Evolutionary conservation across 768 basidiomycete genomes (phyloP).

Genomic region (Fistulinella prunicolor): DNA sequence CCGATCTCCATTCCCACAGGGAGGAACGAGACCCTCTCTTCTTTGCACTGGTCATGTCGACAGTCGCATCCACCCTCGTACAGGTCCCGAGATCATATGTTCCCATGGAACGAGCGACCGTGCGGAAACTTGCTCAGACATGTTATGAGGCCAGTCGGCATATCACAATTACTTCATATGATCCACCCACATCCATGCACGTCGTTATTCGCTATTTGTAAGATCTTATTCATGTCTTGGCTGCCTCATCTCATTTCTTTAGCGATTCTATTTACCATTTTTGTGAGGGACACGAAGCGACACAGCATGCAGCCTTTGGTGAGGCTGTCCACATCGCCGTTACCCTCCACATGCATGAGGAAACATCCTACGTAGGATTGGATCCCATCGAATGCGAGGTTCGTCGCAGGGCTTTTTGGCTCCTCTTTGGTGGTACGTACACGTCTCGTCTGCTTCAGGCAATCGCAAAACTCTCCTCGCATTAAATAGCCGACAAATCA

Average conservation of each 20-base stretch:
- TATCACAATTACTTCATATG: conserved; percentile 76
- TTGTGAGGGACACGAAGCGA: conserved; percentile 84
- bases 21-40: conserved; percentile 90
- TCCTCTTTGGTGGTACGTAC: conserved; percentile 77
- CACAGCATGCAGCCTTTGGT: conserved; percentile 83
- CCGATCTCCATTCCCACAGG: conserved; percentile 74
- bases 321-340: conserved; percentile 84
- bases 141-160: conserved; percentile 83
- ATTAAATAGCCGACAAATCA: conserved; percentile 81
- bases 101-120: conserved; percentile 80
- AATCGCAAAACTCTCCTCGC: background rate
- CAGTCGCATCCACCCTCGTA: conserved; percentile 81
- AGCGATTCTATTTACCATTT: conserved; percentile 87
- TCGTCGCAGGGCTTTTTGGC: conserved; percentile 83
- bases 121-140: conserved; percentile 78
- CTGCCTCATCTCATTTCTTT: conserved; percentile 8
- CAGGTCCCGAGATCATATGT: conserved; percentile 88
- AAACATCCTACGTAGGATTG: conserved; percentile 74
- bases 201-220: conserved; percentile 89
- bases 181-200: conserved; percentile 80
- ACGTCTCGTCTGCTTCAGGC: conserved; percentile 1
- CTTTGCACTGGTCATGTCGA: conserved; percentile 87
- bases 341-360: conserved; percentile 83
- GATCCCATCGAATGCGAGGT: conserved; percentile 89
- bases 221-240: conserved; percentile 28